A percentile compares a stretch with the other conserved stretches of the same genome.
Conservation (phyloP, 2,329 filamentous ascomycete genomes). For the Plenodomus biglobosus region DNA sequence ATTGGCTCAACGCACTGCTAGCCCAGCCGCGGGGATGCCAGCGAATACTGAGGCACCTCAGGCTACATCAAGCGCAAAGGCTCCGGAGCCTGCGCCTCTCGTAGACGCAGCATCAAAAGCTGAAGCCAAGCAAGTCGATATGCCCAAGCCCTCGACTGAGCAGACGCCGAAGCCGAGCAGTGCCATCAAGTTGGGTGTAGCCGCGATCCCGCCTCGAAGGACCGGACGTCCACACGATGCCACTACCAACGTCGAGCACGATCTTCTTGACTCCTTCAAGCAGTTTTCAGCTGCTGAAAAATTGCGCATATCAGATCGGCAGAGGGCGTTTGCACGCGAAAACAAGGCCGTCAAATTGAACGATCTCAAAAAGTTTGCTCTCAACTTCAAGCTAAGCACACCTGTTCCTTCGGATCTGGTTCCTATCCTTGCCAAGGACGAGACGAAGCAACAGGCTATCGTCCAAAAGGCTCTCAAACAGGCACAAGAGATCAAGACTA, state of each 20-base stretch:
- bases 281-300: constrained; percentile 66
- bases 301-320: constrained; percentile 59
- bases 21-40: constrained; percentile 14
- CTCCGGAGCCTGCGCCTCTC: constrained; percentile 17
- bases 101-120: constrained; percentile 11
- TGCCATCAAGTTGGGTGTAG: constrained; percentile 31
- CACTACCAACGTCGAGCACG: constrained; percentile 62
- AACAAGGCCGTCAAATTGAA: constrained; percentile 93
- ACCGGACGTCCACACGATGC: constrained; percentile 53
- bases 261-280: constrained; percentile 64
- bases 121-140: constrained; percentile 20
- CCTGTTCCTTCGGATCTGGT: constrained; percentile 90
- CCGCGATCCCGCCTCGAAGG: constrained; percentile 38
- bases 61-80: constrained; percentile 12
- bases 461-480: constrained; percentile 83
- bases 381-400: constrained; percentile 90
- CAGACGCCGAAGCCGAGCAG: constrained; percentile 32
- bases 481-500: constrained; percentile 57
- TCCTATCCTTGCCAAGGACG: constrained; percentile 93
- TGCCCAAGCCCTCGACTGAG: constrained; percentile 25
- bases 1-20: constrained; percentile 23
- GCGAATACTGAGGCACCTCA: constrained; percentile 15
- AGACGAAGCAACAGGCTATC: constrained; percentile 90
- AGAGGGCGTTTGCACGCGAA: constrained; percentile 57
- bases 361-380: constrained; percentile 92